Evolutionary conservation across 495 filamentous ascomycete genomes (phyloP).

Genomic region (Hyaloscypha bicolor): DNA sequence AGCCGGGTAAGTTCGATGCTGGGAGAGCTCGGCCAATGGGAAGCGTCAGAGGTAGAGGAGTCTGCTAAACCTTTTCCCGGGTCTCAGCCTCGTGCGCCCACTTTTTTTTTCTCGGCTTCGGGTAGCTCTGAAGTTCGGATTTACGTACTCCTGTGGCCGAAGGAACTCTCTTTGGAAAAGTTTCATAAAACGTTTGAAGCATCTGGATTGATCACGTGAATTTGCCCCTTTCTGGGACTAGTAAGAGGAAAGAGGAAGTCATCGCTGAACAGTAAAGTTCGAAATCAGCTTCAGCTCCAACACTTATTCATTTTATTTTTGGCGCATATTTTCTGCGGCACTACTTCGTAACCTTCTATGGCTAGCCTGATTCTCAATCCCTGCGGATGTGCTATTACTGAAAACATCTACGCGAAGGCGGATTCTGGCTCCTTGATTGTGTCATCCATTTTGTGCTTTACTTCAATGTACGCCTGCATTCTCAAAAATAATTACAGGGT

Average conservation of each 20-base stretch:
- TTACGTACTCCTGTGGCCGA: no score
- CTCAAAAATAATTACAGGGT: no score
- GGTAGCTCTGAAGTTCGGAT: not conserved
- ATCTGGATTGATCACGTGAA: no score
- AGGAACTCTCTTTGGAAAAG: no score
- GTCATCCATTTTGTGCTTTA: no score
- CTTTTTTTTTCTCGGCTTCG: not conserved
- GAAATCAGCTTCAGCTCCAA: slow-evolving; percentile 8
- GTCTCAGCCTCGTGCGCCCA: not conserved
- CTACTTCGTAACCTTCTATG: not conserved
- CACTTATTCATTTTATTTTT: slow-evolving; percentile 1
- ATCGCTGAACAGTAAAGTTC: not conserved
- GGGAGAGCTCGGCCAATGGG: not conserved
- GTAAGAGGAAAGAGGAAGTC: no score
- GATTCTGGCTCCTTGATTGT: no score
- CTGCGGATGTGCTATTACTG: not conserved
- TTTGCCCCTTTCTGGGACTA: no score
- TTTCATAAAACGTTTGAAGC: no score
- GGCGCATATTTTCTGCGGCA: slow-evolving; percentile 3
- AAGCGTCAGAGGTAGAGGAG: not conserved
- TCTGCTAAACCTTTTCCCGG: not conserved
- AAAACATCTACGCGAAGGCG: no score
- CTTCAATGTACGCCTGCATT: no score
- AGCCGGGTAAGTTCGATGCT: not conserved
- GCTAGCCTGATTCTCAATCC: not conserved